Evolutionary conservation across 1,139 yeast genomes (phyloP).

Genomic region (Yamadazyma dendronema): DNA sequence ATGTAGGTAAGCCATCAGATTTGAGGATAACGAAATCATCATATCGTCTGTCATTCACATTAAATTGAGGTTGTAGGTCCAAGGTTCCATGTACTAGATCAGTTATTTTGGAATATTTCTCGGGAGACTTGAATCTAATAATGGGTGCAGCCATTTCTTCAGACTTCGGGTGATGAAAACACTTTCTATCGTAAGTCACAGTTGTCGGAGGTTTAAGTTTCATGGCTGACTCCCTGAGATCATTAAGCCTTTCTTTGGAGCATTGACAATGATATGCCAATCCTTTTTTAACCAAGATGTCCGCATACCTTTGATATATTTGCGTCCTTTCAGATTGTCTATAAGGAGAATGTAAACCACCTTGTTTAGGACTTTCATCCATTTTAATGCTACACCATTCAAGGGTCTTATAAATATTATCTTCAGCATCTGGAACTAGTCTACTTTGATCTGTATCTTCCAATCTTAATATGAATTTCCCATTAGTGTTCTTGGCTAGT

Average conservation of each 20-base stretch:
- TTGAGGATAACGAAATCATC: constrained; percentile 90
- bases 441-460: constrained; percentile 92
- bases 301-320: constrained; percentile 60
- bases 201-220: constrained; percentile 82
- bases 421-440: constrained; percentile 77
- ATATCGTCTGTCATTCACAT: constrained; percentile 65
- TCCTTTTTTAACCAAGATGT: constrained; percentile 57
- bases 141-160: constrained; percentile 44
- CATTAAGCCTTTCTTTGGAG: constrained; percentile 70
- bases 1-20: constrained; percentile 92
- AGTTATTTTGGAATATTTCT: constrained; percentile 57
- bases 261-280: constrained; percentile 87
- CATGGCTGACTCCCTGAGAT: constrained; percentile 70
- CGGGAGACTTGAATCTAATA: constrained; percentile 71
- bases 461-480: constrained; percentile 74
- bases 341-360: constrained; percentile 73
- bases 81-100: constrained; percentile 79
- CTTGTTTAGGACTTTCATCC: constrained; percentile 81
- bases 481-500: constrained; percentile 75
- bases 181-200: constrained; percentile 86
- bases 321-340: constrained; percentile 76
- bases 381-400: constrained; percentile 72
- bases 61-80: constrained; percentile 77
- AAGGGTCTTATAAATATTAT: constrained; percentile 71
- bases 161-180: constrained; percentile 41